phyloP scores from a whole-genome alignment of 73 alveolate genomes.

The Diophrys appendiculata region DNA sequence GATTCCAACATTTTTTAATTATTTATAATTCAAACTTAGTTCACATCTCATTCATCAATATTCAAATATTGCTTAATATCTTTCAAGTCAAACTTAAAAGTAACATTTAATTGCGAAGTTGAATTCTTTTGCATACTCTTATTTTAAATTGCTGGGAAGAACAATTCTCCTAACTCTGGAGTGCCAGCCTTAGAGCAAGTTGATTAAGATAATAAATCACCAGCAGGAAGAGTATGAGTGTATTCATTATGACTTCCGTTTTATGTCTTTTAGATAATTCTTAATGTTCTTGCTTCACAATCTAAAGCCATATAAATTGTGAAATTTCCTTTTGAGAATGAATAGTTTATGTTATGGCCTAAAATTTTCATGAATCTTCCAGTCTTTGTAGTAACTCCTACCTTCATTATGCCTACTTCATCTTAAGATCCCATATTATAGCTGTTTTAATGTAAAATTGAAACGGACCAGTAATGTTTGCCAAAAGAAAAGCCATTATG shows the following conservation, averaged over 20 bases:
- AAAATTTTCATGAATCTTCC: constrained; percentile 33
- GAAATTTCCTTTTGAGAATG: constrained; percentile 35
- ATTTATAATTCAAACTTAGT: too few species aligned
- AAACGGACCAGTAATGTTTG: constrained; percentile 60
- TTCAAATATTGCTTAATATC: too few species aligned
- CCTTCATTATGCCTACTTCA: constrained; percentile 50
- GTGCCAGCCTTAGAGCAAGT: too few species aligned
- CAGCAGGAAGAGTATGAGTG: constrained; percentile 33
- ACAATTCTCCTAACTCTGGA: constrained; percentile 38
- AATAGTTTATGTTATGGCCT: constrained; percentile 53
- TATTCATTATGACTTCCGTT: constrained; percentile 60
- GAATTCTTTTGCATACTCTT: constrained; percentile 6
- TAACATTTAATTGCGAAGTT: not conserved
- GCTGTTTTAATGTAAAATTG: constrained; percentile 2
- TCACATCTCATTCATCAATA: too few species aligned
- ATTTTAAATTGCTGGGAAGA: constrained; percentile 55
- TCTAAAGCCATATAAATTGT: constrained; percentile 37
- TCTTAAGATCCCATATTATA: constrained; percentile 25
- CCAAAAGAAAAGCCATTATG: constrained; percentile 63
- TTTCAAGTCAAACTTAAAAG: not conserved
- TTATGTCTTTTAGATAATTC: constrained; percentile 24
- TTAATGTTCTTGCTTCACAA: constrained; percentile 42
- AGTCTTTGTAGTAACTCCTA: constrained; percentile 48
- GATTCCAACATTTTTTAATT: too few species aligned
- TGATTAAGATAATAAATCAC: too few species aligned